Evolutionary conservation across 2,329 filamentous ascomycete species (phyloP).

Genomic region (Cercospora beticola): DNA sequence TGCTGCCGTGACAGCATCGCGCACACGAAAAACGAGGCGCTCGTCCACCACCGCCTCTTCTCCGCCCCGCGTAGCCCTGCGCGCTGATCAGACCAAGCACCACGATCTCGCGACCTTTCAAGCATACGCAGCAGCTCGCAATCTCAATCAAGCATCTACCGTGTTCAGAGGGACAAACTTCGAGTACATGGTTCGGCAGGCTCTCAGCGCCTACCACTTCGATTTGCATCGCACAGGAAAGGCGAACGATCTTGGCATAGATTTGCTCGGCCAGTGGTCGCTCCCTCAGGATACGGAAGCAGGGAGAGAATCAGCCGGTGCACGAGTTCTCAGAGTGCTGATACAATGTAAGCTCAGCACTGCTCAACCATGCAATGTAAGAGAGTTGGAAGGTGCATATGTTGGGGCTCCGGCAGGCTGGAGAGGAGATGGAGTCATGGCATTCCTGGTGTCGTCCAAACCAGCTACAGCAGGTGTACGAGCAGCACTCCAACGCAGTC

Average conservation of each 20-base stretch:
- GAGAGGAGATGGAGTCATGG: conserved; percentile 65
- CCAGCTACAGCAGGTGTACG: conserved; percentile 76
- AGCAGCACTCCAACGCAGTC: conserved; percentile 66
- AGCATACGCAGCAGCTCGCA: conserved; percentile 58
- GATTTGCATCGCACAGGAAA: conserved; percentile 65
- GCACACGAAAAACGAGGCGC: not conserved
- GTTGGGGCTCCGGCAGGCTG: conserved; percentile 71
- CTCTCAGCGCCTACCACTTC: conserved; percentile 63
- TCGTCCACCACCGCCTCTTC: not conserved
- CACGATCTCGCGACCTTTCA: conserved; percentile 65
- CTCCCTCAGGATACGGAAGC: conserved; percentile 44
- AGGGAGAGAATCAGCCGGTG: not conserved
- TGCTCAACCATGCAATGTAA: conserved; percentile 58
- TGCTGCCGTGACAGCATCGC: not conserved
- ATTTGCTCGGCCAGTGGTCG: conserved; percentile 70
- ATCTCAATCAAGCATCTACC: conserved; percentile 57
- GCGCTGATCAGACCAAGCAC: conserved; percentile 48
- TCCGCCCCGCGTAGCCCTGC: conserved; percentile 1
- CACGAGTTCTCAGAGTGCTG: conserved; percentile 43
- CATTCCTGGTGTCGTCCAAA: conserved; percentile 66
- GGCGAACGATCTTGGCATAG: conserved; percentile 68
- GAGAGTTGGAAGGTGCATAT: conserved; percentile 80
- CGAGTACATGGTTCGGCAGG: conserved; percentile 65
- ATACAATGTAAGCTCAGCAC: conserved; percentile 68
- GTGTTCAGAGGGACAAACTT: conserved; percentile 73